Base-by-base conservation (phyloP, 2,329 filamentous ascomycete species). In the Exophiala lecanii-corni region DNA sequence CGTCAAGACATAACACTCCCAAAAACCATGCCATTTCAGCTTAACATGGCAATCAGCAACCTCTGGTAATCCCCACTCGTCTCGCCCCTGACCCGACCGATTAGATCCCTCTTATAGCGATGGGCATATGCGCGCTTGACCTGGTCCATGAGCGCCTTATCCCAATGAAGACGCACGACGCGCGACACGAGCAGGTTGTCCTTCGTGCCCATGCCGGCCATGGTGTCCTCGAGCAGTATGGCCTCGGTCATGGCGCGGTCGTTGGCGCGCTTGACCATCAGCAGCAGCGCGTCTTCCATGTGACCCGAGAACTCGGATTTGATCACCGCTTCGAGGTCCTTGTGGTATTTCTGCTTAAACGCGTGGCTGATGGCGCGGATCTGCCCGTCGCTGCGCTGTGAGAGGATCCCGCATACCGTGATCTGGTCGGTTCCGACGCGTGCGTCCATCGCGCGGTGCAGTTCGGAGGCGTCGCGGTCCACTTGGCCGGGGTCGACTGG, bases 191-290 rank as follows among this genome's bases (percentile, higher is more conserved):
- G 75, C 6, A 89, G 72, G 21, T 81, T 70, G 50, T 98, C 89
- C 63, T 92, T 91, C 9, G 92, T 97, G 2, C 91, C 91, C 51
- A 84, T 57, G 0, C 91, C 92, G 1, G 79, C 76, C 91, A 97
- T 97, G 12, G 84, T 74, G 10, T 86, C 84, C 61, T 96, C 89
- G n/a, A 97, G 73, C 3, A 87, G 71, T 16, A 76, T 69, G 1
- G 89, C 92, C 56, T 94, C 89, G 53, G 88, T 82, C 73, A 86
- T 84, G 45, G 86, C 87, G 53, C 84, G 86, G 65, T 96, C 88
- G 4, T 78, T 70, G 2, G 86, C 91, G 9, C 82, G 74, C 9
- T 76, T 76, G n/a, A 96, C 70, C 63, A 95, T 88, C 61, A 81
- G 81, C 18, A 92, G 67, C 1, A 97, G 75, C 0, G 88, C 88